Evolutionary conservation across 495 filamentous ascomycete genomes (phyloP), one percentile per base, ranked within the genome.

Genomic region (Penicillium silybi): DNA sequence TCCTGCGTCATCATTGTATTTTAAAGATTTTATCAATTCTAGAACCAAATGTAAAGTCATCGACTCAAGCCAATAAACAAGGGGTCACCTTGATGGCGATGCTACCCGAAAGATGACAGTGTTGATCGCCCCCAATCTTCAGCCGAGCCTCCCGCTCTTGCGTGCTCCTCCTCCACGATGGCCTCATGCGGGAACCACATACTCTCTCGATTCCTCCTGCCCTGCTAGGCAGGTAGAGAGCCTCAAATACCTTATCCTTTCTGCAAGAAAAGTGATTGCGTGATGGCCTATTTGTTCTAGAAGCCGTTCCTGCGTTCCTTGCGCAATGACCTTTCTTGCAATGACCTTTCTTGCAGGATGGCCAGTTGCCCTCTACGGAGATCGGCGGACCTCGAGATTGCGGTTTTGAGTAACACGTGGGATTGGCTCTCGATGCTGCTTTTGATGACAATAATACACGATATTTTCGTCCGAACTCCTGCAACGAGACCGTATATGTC

Each of bases 131-230:
- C 29, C 29, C 29, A 11, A 32, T 10, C 35, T 39, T 44, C 25
- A 42, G 39, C 27, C 46, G 25, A 13, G 41, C 18, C 41, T 23
- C 43, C 44, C 44, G 32, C 46, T 56, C 58, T 64, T 58, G 54
- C 61, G 58, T 64, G 61, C 61, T 48, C 38, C 51, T 48, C 49
- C 51, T 17, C 61, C 18, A 26, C 41, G 44, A 64, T 64, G 58
- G 46, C 49, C 50, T 58, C 61, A 61, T 54, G 2, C 40, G 19
- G 40, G 52, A 25, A 19, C 51, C 56, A 59, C 52, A 22, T 32
- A 20, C 34, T 44, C 29, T 22, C 40, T 22, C 23, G 0, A 16
- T 26, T 25, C 19, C 9, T 16, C 16, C 18, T 17, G 16, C 15
- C 38, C 9, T 32, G 10, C 29, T 32, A 1, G 1, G 29, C 11